Base-by-base conservation (phyloP, 768 basidiomycete species). In the Boletus rufocinnamomeus region DNA sequence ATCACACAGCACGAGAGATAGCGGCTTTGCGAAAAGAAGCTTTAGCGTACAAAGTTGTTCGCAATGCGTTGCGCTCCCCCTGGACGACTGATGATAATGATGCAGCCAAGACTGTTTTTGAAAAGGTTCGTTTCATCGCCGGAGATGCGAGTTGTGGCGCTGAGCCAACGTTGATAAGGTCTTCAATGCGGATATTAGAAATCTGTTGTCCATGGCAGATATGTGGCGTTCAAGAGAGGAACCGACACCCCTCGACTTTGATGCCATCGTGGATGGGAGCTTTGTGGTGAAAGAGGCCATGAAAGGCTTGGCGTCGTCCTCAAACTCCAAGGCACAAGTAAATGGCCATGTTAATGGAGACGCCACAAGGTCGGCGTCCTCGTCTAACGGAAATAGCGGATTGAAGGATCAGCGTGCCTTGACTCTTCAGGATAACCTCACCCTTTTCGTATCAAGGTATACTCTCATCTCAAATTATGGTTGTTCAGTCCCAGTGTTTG, bases 191-290 rank as follows among this genome's bases (percentile, higher is more conserved):
- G 97, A 99, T 66, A 93, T 98, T 64, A 81, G 83, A 51, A 93
- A 96, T 56, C 80, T 99, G 0, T 79, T 99, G 32, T 84, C 83
- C 19, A 99, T 99, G 97, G 75, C 84, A 16, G 97, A 98, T 66
- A 98, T 99, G 95, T 99, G 97, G 97, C 87, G 87, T 34, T 84
- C 89, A 7, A 83, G 96, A 41, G 84, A 87, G n/a, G 89, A 88
- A 52, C 97, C 97, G 1, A 84, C 82, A 0, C 87, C 95, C 1
- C 82, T 99, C 28, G 86, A 91, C 58, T 94, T 87, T 66, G 86
- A 90, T n/a, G 73, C 76, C 3, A 93, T 98, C 63, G 71, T 85
- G 64, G 74, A 84, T 19, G 87, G 80, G 6, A 79, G 81, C 1
- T 93, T 93, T 66, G 68, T 74, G 14, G 72, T 82, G 21, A 77